A percentile compares a stretch with the other conserved stretches of the same genome.
These are phyloP conservation scores for Puccinellia tenuiflora DNA, from an alignment of 176 grass and related monocot genomes.

Conservation along the genomic window DNA sequence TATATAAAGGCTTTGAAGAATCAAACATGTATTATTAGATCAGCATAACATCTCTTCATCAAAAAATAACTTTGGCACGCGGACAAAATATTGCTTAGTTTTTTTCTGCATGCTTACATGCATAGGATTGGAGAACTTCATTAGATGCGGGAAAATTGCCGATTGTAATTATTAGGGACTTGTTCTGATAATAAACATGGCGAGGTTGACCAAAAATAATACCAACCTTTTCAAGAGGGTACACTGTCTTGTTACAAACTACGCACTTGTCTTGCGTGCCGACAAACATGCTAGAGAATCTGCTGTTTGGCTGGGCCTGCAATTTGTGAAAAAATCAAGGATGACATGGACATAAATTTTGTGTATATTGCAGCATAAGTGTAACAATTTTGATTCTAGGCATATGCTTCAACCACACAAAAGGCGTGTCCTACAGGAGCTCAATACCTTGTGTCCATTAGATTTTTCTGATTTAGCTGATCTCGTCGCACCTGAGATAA, in stretches of 20 bases:
- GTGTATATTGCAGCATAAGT: background rate
- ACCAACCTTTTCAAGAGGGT: conserved; percentile 86
- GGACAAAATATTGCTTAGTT: background rate
- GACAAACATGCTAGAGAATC: conserved; percentile 77
- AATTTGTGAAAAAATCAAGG: conserved; percentile 16
- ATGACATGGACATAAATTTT: background rate
- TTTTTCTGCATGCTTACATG: background rate
- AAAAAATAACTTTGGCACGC: background rate
- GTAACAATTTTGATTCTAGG: background rate
- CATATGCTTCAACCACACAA: background rate
- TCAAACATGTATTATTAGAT: background rate
- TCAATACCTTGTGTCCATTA: conserved; percentile 61
- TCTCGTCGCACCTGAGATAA: conserved; percentile 58
- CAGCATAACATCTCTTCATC: background rate
- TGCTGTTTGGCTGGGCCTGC: conserved; percentile 57
- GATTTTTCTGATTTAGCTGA: conserved; percentile 63
- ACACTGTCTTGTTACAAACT: conserved; percentile 87
- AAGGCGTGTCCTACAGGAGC: background rate
- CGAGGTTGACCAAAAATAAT: background rate
- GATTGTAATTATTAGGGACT: background rate
- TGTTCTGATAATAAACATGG: background rate
- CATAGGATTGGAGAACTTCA: background rate
- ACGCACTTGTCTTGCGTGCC: conserved; percentile 95
- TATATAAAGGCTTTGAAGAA: background rate
- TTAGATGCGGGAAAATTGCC: background rate